Evolutionary conservation across 495 filamentous ascomycete species (phyloP), one percentile per base, ranked within the genome.

Genomic region (Halenospora varia): DNA sequence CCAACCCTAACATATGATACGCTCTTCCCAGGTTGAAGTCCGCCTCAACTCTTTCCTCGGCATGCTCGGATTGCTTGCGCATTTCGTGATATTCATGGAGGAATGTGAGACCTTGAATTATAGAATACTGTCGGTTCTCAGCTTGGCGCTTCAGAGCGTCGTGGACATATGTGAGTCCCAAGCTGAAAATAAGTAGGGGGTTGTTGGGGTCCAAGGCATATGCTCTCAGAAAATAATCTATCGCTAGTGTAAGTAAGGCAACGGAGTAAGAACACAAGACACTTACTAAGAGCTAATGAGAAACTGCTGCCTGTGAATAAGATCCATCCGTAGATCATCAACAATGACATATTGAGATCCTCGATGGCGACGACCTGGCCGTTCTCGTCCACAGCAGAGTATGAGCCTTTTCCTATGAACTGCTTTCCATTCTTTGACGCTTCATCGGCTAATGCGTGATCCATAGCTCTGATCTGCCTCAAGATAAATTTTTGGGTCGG

Each of bases 281-380:
- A 72, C 76, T 56, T 71, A 83, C 82, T 93, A 20, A 98, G 73
- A 1, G 95, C 89, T 42, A 87, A 87, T 2, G 82, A 77, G 73
- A 94, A 94, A 59, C 85, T 88, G 56, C 83, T 88, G 8, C 87
- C 86, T 8, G 82, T 80, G 64, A 88, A 89, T 18, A 96, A 75
- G 39, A 96, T 90, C 66, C 96, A 86, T 1, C 89, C 94, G 68
- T 96, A 97, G 11, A 96, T 77, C 67, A 89, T 87, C 1, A 97
- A 78, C 13, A 97, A 75, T 13, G 84, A 85, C 25, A 92, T 77
- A 67, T 92, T 88, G 51, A 87, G 73, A 42, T 81, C 76, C 13
- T 74, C 62, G 20, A 79, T 81, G 3, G 71, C 68, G 22, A 83
- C 74, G 3, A 66, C 62, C 23, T 63, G 64, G 10, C 77, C 80